Percentiles rank a stretch among this genome's conserved stretches.
Evolutionary conservation across 2,329 filamentous ascomycete species (phyloP).

Genomic region (Dactylellina drechsleri): DNA sequence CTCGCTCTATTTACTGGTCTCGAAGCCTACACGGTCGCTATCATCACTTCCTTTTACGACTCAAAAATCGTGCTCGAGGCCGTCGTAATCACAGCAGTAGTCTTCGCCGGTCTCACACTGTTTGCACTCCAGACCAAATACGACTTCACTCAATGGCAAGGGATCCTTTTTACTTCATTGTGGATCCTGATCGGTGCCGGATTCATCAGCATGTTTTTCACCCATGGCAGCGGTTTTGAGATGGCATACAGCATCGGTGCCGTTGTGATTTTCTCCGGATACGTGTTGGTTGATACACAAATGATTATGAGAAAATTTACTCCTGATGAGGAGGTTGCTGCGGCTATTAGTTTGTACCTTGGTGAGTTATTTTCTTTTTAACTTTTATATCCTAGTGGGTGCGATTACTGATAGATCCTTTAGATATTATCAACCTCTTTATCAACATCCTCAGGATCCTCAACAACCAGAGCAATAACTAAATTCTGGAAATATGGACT

Average conservation of each 20-base stretch:
- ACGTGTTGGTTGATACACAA: conserved; percentile 97
- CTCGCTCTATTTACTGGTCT: conserved; percentile 87
- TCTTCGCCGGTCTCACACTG: conserved; percentile 80
- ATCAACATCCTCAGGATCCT: conserved; percentile 92
- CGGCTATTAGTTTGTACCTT: conserved; percentile 91
- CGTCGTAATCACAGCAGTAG: conserved; percentile 83
- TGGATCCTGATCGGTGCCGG: conserved; percentile 93
- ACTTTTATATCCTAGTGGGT: neutral
- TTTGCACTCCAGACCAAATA: conserved; percentile 99
- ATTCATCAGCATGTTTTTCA: conserved; percentile 88
- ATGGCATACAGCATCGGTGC: conserved; percentile 83
- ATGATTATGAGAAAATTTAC: conserved; percentile 95
- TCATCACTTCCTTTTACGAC: conserved; percentile 87
- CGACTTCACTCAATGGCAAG: conserved; percentile 97
- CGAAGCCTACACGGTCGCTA: conserved; percentile 92
- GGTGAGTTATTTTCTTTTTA: conserved; percentile 33
- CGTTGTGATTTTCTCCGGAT: conserved; percentile 89
- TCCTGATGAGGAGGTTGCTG: conserved; percentile 97
- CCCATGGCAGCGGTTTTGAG: conserved; percentile 81
- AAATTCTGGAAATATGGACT: conserved; percentile 58
- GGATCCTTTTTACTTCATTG: conserved; percentile 88
- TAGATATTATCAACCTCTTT: conserved; percentile 95
- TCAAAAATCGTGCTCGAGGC: conserved; percentile 86
- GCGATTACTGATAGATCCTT: neutral
- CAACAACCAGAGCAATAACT: conserved; percentile 96